A percentile compares a stretch with the other conserved stretches of the same genome.
phyloP scores from a whole-genome alignment of 2,329 filamentous ascomycete genomes.

The Paecilomyces formosus region DNA sequence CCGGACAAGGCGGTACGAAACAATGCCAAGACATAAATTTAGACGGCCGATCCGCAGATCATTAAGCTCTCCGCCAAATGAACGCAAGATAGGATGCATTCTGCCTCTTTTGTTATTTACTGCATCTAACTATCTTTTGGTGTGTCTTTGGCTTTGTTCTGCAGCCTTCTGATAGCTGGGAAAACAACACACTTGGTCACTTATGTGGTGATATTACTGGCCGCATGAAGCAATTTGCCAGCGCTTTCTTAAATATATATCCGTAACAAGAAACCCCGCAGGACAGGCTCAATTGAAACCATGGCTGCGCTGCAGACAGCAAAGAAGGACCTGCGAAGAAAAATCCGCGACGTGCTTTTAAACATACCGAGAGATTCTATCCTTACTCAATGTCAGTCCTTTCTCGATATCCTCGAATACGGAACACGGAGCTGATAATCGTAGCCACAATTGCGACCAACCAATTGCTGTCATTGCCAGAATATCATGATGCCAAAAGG shows the following conservation, averaged over 20 bases:
- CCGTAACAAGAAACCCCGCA: background rate
- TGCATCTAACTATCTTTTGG: background rate
- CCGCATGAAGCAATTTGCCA: background rate
- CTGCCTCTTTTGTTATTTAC: background rate
- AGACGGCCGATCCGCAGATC: background rate
- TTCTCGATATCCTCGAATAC: constrained; percentile 1
- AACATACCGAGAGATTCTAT: constrained; percentile 56
- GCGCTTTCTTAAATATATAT: background rate
- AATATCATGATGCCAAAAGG: constrained; percentile 66
- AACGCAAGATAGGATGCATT: background rate
- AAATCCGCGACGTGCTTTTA: constrained; percentile 61
- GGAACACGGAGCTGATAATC: constrained; percentile 13
- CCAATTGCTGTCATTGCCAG: constrained; percentile 57
- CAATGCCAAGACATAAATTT: background rate
- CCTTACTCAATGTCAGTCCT: constrained; percentile 59
- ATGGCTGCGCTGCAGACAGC: constrained; percentile 57
- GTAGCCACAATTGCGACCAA: constrained; percentile 60
- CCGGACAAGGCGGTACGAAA: background rate
- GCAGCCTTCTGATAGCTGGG: background rate
- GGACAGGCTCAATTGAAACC: constrained; percentile 9
- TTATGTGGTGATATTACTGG: background rate
- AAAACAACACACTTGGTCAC: background rate
- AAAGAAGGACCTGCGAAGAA: constrained; percentile 67
- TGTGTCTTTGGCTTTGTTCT: background rate
- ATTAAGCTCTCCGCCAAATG: background rate